phyloP scores from a whole-genome alignment of 495 filamentous ascomycete species.

The Immersiella caudata region DNA sequence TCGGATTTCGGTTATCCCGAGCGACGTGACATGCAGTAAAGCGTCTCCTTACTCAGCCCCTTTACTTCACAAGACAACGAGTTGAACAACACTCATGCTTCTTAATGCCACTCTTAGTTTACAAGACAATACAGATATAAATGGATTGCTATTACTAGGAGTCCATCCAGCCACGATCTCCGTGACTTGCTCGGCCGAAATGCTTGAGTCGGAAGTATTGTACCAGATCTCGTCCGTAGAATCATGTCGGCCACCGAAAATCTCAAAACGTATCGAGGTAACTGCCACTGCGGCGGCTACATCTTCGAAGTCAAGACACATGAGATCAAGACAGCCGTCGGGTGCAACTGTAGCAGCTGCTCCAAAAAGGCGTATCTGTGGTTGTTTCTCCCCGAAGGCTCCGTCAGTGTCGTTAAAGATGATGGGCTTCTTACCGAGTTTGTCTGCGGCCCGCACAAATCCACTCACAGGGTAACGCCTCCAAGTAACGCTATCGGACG shows the following conservation, averaged over 20 bases:
- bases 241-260: conserved; percentile 4
- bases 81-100: not conserved
- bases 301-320: conserved; percentile 51
- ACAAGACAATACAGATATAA: not conserved
- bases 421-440: conserved; percentile 42
- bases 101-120: not conserved
- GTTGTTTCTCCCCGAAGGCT: conserved; percentile 31
- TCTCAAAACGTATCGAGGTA: conserved; percentile 56
- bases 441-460: conserved; percentile 32
- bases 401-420: conserved; percentile 43
- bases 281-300: conserved; percentile 58
- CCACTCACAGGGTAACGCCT: conserved; percentile 5
- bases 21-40: not conserved
- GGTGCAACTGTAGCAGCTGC: conserved; percentile 60
- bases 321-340: conserved; percentile 41
- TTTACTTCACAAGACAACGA: not conserved
- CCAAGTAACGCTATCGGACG: not conserved
- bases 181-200: not conserved
- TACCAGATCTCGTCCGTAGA: not conserved
- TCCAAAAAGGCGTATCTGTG: conserved; percentile 48
- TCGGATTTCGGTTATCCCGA: not conserved
- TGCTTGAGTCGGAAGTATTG: not conserved
- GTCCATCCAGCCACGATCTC: not conserved
- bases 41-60: not conserved
- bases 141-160: not conserved